Conservation (phyloP, 257 asterid genomes). For the Osmanthus fragrans region DNA sequence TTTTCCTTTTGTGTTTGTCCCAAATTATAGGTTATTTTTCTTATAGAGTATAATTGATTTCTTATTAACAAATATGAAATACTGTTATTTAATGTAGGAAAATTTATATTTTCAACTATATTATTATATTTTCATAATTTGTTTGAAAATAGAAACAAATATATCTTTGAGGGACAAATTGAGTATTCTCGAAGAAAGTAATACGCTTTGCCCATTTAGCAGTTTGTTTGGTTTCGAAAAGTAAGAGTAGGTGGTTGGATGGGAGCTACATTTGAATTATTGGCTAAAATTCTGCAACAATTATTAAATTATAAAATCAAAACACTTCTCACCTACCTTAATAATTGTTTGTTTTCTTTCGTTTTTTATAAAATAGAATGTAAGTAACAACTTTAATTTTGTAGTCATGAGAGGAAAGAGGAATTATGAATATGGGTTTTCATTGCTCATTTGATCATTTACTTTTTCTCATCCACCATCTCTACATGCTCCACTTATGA, state of each 20-base stretch:
- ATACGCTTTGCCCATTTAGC: not conserved
- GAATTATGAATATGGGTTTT: not conserved
- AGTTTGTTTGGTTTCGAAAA: not conserved
- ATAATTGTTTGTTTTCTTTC: not conserved
- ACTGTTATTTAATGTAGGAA: too few relatives aligned
- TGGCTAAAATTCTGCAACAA: slow-evolving; percentile 3
- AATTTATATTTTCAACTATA: too few relatives aligned
- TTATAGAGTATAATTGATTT: too few relatives aligned
- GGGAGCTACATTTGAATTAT: slow-evolving; percentile 11
- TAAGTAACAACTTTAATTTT: not conserved
- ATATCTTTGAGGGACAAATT: too few relatives aligned
- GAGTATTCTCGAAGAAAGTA: not conserved
- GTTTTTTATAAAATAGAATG: not conserved
- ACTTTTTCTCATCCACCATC: not conserved
- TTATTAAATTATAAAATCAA: not conserved
- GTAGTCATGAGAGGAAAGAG: not conserved
- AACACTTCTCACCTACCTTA: slow-evolving; percentile 9
- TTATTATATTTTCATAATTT: too few relatives aligned
- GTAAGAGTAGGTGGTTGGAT: slow-evolving; percentile 28
- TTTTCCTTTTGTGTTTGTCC: too few relatives aligned
- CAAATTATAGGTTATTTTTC: too few relatives aligned
- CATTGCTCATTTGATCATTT: not conserved
- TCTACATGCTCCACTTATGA: not conserved
- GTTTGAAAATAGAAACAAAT: too few relatives aligned
- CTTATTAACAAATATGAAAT: too few relatives aligned